phyloP scores from a whole-genome alignment of 2,329 filamentous ascomycete genomes.

The Ophiostoma fasciatum region DNA sequence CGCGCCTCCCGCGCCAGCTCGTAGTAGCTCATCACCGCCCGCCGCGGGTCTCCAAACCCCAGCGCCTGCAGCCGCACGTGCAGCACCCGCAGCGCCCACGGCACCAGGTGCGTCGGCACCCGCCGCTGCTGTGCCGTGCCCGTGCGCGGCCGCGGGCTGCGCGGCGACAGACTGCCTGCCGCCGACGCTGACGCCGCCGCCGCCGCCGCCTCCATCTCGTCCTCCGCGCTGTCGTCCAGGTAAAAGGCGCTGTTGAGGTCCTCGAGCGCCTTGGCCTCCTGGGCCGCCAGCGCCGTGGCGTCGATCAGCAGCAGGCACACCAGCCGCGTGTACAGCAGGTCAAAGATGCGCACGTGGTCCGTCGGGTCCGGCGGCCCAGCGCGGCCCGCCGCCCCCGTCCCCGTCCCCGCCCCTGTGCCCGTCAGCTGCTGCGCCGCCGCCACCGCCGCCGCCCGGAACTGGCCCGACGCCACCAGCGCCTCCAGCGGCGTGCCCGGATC shows the following conservation, averaged over 20 bases:
- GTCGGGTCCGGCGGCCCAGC: constrained; percentile 34
- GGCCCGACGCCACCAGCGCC: constrained; percentile 52
- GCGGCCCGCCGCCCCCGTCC: constrained; percentile 18
- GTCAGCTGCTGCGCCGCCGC: constrained; percentile 48
- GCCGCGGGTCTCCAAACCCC: constrained; percentile 68
- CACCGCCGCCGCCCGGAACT: constrained; percentile 68
- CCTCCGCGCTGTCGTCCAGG: constrained; percentile 33
- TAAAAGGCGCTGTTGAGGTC: constrained; percentile 46
- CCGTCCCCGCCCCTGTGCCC: constrained; percentile 22
- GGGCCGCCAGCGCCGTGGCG: constrained; percentile 51
- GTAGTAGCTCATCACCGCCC: constrained; percentile 81
- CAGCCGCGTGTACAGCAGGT: constrained; percentile 65
- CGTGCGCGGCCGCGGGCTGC: too few species aligned
- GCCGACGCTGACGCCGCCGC: constrained; percentile 11
- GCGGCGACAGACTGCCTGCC: too few species aligned
- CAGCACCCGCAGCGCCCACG: constrained; percentile 76
- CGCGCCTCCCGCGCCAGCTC: constrained; percentile 72
- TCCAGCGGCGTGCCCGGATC: constrained; percentile 48
- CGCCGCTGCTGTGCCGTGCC: too few species aligned
- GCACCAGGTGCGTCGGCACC: constrained; percentile 62
- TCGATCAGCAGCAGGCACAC: constrained; percentile 70
- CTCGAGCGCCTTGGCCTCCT: constrained; percentile 49
- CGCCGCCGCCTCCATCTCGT: background rate
- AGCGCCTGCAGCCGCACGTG: constrained; percentile 73
- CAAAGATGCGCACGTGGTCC: constrained; percentile 55